These are phyloP conservation scores for Cephaloascus fragrans DNA, from an alignment of 805 yeast species.

Conservation along the genomic window DNA sequence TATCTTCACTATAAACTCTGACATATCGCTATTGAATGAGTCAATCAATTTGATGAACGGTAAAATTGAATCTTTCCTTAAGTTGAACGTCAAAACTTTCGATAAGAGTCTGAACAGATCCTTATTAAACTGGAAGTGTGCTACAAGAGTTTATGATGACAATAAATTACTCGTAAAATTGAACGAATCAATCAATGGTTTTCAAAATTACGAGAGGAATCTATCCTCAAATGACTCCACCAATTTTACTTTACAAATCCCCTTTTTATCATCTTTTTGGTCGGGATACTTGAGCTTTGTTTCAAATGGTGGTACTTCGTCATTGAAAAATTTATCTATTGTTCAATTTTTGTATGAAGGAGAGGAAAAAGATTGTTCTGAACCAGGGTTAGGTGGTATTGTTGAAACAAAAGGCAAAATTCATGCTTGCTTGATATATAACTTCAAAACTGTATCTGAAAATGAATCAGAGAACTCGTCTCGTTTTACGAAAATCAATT, in stretches of 20 bases:
- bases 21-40: neutral
- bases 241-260: conserved; percentile 18
- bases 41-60: neutral
- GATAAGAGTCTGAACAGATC: neutral
- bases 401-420: neutral
- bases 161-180: conserved; percentile 11
- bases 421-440: neutral
- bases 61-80: neutral
- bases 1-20: neutral
- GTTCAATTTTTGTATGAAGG: conserved; percentile 21
- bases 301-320: conserved; percentile 16
- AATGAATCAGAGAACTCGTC: neutral
- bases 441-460: neutral
- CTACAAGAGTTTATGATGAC: conserved; percentile 14
- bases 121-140: conserved; percentile 17
- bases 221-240: neutral
- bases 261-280: conserved; percentile 28
- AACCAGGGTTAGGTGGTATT: neutral
- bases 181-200: conserved; percentile 23
- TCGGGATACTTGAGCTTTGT: conserved; percentile 25
- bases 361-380: conserved; percentile 3
- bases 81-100: conserved; percentile 1
- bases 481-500: neutral
- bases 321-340: conserved; percentile 12
- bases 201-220: conserved; percentile 7